phyloP scores from a whole-genome alignment of 2,329 filamentous ascomycete species.

The Sphaerostilbella broomeana region DNA sequence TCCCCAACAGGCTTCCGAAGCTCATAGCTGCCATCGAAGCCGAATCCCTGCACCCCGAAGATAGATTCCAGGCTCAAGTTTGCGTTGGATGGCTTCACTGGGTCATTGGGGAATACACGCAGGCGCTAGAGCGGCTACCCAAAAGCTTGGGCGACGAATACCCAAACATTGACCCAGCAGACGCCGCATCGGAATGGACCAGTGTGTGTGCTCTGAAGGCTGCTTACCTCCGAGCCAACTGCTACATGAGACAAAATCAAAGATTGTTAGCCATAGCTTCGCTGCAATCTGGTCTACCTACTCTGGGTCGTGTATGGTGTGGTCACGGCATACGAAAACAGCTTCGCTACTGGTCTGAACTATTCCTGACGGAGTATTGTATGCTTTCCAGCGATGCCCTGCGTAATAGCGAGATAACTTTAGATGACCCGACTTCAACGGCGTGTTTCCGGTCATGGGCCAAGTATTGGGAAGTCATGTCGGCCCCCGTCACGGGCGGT shows the following conservation, averaged over 20 bases:
- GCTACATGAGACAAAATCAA: slow-evolving; percentile 43
- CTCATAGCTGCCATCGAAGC: slow-evolving; percentile 52
- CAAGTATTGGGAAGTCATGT: slow-evolving; percentile 56
- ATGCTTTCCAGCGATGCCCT: slow-evolving; percentile 58
- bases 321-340: slow-evolving; percentile 54
- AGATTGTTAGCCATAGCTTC: slow-evolving; percentile 56
- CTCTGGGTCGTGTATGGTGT: slow-evolving; percentile 48
- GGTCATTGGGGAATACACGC: slow-evolving; percentile 61
- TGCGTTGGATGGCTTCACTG: slow-evolving; percentile 84
- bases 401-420: slow-evolving; percentile 42
- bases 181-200: slow-evolving; percentile 64
- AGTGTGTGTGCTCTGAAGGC: slow-evolving; percentile 75
- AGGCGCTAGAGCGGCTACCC: slow-evolving; percentile 57
- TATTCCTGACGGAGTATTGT: slow-evolving; percentile 68
- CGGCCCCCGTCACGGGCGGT: slow-evolving; percentile 44
- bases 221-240: slow-evolving; percentile 67
- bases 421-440: slow-evolving; percentile 47
- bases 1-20: slow-evolving; percentile 40
- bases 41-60: slow-evolving; percentile 47
- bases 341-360: slow-evolving; percentile 70
- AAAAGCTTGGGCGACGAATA: slow-evolving; percentile 52
- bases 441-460: slow-evolving; percentile 61
- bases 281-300: slow-evolving; percentile 60
- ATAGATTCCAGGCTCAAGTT: slow-evolving; percentile 71
- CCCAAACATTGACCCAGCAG: slow-evolving; percentile 44